These are phyloP conservation scores for Aspergillus sp. DNA, from an alignment of 2,329 filamentous ascomycete genomes.

Conservation along the genomic window DNA sequence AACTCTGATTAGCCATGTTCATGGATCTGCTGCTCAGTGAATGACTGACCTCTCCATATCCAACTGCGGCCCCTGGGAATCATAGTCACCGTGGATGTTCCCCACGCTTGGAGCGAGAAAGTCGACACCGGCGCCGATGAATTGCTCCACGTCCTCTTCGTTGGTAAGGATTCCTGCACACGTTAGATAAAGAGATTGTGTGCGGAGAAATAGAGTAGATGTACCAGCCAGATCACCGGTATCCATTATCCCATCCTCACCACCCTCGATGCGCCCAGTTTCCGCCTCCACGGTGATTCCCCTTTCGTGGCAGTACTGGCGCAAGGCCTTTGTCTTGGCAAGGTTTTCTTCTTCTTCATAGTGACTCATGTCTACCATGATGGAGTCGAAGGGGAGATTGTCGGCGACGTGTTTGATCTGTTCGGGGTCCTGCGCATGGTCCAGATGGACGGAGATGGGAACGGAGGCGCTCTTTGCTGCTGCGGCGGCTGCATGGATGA, in stretches of 20 bases:
- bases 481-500: slow-evolving; percentile 51
- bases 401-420: slow-evolving; percentile 58
- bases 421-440: slow-evolving; percentile 60
- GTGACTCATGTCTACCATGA: slow-evolving; percentile 73
- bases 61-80: slow-evolving; percentile 57
- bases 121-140: slow-evolving; percentile 66
- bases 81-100: slow-evolving; percentile 70
- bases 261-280: slow-evolving; percentile 65
- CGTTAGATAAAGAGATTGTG: not conserved
- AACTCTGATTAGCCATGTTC: slow-evolving; percentile 24
- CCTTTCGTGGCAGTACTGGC: slow-evolving; percentile 57
- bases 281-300: slow-evolving; percentile 67
- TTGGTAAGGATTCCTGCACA: slow-evolving; percentile 55
- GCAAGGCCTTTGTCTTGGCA: slow-evolving; percentile 57
- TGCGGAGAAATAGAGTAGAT: not conserved
- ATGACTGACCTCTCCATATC: slow-evolving; percentile 35
- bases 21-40: too few species aligned
- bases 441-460: slow-evolving; percentile 59
- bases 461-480: slow-evolving; percentile 54
- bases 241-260: slow-evolving; percentile 69
- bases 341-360: slow-evolving; percentile 67
- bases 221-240: slow-evolving; percentile 54
- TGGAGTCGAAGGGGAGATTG: slow-evolving; percentile 58
- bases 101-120: slow-evolving; percentile 70
- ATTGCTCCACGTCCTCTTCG: slow-evolving; percentile 64